Percentiles rank a stretch among this genome's conserved stretches.
phyloP scores from a whole-genome alignment of 148 eudicot genomes.

The Polygonum maritimum region DNA sequence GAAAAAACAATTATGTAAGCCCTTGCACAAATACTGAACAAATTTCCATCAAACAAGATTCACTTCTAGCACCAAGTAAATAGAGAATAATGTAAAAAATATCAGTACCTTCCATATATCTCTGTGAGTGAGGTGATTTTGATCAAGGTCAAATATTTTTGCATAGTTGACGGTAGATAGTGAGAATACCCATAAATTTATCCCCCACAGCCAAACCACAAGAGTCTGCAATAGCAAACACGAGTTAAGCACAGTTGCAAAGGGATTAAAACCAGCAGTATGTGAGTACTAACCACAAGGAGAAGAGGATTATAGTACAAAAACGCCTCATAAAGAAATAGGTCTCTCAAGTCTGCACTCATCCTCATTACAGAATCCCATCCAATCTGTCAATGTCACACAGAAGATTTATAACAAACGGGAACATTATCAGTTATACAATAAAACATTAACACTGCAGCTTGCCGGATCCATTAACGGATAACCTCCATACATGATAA shows the following conservation, averaged over 20 bases:
- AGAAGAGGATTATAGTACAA: constrained; percentile 95
- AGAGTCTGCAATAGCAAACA: constrained; percentile 54
- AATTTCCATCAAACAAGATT: background rate
- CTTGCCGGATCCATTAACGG: background rate
- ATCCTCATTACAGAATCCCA: constrained; percentile 98
- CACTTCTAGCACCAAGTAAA: constrained; percentile 7
- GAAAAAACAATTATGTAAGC: background rate
- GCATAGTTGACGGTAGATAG: constrained; percentile 68
- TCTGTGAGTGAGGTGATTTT: constrained; percentile 64
- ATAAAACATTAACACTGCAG: constrained; percentile 7
- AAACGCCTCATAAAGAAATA: constrained; percentile 93
- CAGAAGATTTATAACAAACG: background rate
- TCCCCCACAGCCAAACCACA: constrained; percentile 92
- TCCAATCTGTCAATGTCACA: constrained; percentile 51
- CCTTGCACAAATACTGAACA: background rate
- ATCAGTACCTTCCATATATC: constrained; percentile 87
- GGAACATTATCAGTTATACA: background rate
- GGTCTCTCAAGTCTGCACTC: constrained; percentile 86
- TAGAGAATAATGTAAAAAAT: background rate
- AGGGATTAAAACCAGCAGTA: background rate
- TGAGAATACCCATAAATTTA: constrained; percentile 85
- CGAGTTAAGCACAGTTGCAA: constrained; percentile 1
- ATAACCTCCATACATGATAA: background rate
- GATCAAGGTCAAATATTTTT: constrained; percentile 90
- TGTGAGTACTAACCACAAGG: constrained; percentile 57